Evolutionary conservation across 352 stramenopile genomes (phyloP), one percentile per base, ranked within the genome.

Genomic region (Phytophthora aleatoria): DNA sequence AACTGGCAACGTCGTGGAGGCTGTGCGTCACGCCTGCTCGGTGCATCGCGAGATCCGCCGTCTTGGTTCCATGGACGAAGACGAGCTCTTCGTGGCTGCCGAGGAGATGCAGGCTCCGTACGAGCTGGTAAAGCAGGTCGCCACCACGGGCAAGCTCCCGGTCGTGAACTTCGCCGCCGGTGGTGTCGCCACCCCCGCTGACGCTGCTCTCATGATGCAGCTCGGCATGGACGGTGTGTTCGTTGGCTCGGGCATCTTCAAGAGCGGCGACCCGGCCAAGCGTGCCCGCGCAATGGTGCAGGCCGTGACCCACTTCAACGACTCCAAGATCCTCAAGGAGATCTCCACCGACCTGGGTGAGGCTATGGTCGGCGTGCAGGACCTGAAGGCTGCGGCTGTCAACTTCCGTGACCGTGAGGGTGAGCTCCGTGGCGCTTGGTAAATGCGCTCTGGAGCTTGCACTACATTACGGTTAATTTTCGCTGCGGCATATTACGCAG

Each of bases 181-280:
- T 61, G 97, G 97, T 60, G 95, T 99, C n/a, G 97, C 97, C 12
- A 99, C 97, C 20, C 97, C 97, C 13, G 97, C 96, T 9, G 97
- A 99, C 70, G 97, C 97, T 35, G 97, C 97, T 31, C 79, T 99
- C 12, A 99, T 99, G 97, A 99, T 99, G 97, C 97, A 99, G 83
- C 86, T 99, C 10, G 97, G 97, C 61, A 97, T 99, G 85, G 97
- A 99, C 79, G 97, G 97, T 59, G 97, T 99, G 27, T 99, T 99
- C 65, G 97, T 99, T 13, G 97, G 97, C 45, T 98, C 86, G 56
- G 97, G 97, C 48, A 99, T 99, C 67, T 99, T 99, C 85, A 99
- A 99, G 85, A 97, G 84, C 54, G 88, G 87, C 16, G 92, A 99
- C 77, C 95, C 97, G 12, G 94, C 85, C 50, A 97, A 98, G 69